Conservation (phyloP, 2,329 filamentous ascomycete species). For the Claviceps sp. region DNA sequence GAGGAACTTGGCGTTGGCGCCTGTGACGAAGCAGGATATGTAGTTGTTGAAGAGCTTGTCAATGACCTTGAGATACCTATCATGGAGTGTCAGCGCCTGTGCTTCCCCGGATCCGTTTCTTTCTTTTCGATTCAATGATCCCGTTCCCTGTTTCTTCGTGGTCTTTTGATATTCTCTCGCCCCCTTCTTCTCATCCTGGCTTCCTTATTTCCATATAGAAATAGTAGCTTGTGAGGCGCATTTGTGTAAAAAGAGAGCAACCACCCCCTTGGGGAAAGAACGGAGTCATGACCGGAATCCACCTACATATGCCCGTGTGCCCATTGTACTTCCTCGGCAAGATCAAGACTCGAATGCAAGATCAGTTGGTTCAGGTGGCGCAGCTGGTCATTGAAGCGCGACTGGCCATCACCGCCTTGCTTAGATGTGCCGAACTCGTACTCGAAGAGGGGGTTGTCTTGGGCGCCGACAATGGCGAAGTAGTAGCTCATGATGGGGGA, state of each 20-base stretch:
- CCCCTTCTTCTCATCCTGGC: no score
- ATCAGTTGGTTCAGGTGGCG: conserved; percentile 96
- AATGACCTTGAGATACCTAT: conserved; percentile 87
- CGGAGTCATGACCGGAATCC: not conserved
- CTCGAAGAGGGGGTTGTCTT: conserved; percentile 93
- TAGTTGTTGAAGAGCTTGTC: conserved; percentile 96
- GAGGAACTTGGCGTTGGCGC: conserved; percentile 84
- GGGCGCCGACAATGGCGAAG: conserved; percentile 90
- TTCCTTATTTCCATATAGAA: no score
- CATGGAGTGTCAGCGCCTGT: not conserved
- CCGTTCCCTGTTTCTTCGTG: no score
- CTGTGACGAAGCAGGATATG: conserved; percentile 89
- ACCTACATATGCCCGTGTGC: conserved; percentile 66
- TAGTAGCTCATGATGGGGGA: conserved; percentile 76
- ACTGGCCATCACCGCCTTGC: conserved; percentile 82
- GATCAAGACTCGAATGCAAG: conserved; percentile 83
- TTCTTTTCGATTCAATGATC: no score
- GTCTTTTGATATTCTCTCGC: no score
- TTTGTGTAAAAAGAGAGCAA: no score
- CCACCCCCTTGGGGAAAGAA: not conserved
- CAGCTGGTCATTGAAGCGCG: conserved; percentile 78
- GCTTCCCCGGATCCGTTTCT: no score
- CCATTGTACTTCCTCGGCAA: conserved; percentile 96
- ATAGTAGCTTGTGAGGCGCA: no score
- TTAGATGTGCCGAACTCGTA: conserved; percentile 96